Base-by-base conservation (phyloP, 2,329 filamentous ascomycete genomes). In the Kalmusia sp. region DNA sequence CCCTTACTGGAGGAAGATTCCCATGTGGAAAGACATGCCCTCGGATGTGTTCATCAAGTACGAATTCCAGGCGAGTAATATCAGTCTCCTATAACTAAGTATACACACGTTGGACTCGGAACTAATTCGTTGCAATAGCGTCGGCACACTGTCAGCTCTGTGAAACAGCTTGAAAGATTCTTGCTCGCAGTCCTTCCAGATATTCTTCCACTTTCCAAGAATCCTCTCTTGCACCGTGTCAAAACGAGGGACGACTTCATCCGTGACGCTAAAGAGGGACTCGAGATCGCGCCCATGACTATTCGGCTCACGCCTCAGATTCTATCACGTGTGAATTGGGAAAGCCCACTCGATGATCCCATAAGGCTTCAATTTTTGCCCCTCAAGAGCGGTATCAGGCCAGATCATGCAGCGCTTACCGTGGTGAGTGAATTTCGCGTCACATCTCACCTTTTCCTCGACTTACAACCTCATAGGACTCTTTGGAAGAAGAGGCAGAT, bases 321-420 rank as follows among this genome's bases (percentile, higher is more conserved):
- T 4, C 68, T 88, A 25, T 84, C 83, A 55, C 77, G 80, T 2
- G 80, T 87, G 50, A 75, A 88, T 62, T 88, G 86, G 86, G 63
- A 67, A 1, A 77, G 85, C 52, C 83, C 85, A 5, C 74, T 84
- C 1, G 77, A 83, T 40, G 85, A 87, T 53, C 84, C 85, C 1
- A 76, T 88, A 19, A 80, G 84, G 33, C 78, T 79, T 6, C 86
- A 89, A 58, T 88, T 87, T 59, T 73, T 88, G 3, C 84, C 85
- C 0, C 70, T 85, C 47, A 77, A 76, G 52, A 86, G 84, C 2
- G 66, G 75, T 3, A 78, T 85, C 61, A 58, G 80, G 8, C 72
- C 77, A 0, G 82, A 88, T 56, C 85, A 87, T 59, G 80, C 81
- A 0, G 76, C 78, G 47, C 61, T 84, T n/a, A 73, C 72, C 0